A percentile compares a stretch with the other conserved stretches of the same genome.
Evolutionary conservation across 495 filamentous ascomycete genomes (phyloP).

Genomic region (Penicillium desertorum): DNA sequence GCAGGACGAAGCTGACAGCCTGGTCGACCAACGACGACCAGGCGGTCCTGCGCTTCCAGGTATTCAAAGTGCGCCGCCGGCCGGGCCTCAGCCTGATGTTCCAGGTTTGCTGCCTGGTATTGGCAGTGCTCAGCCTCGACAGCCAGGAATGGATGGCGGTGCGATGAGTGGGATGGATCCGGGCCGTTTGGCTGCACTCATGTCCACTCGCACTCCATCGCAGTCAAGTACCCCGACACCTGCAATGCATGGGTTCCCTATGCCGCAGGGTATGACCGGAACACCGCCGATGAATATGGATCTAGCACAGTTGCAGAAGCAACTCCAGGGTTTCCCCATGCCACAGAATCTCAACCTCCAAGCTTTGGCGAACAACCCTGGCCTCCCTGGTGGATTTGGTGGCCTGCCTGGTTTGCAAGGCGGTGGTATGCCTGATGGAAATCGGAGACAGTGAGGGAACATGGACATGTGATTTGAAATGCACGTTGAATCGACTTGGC

Average conservation of each 20-base stretch:
- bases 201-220: conserved; percentile 47
- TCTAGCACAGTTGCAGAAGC: conserved; percentile 63
- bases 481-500: conserved; percentile 11
- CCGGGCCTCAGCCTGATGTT: conserved; percentile 34
- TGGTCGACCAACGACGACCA: conserved; percentile 87
- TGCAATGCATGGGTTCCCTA: conserved; percentile 41
- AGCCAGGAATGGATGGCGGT: conserved; percentile 48
- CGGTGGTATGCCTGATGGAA: conserved; percentile 32
- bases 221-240: conserved; percentile 28
- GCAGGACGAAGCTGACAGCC: conserved; percentile 86
- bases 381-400: conserved; percentile 33
- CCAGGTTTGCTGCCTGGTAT: conserved; percentile 47
- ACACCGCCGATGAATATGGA: conserved; percentile 60
- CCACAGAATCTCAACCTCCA: conserved; percentile 44
- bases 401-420: conserved; percentile 50
- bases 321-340: conserved; percentile 43
- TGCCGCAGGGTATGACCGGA: conserved; percentile 49
- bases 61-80: conserved; percentile 44
- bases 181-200: conserved; percentile 47
- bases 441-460: conserved; percentile 33
- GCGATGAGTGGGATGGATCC: conserved; percentile 56
- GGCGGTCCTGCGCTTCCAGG: conserved; percentile 52
- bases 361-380: conserved; percentile 47
- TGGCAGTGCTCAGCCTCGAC: conserved; percentile 49
- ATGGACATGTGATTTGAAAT: conserved; percentile 6